phyloP scores from a whole-genome alignment of 2,329 filamentous ascomycete species.

The Tolypocladium sp. region DNA sequence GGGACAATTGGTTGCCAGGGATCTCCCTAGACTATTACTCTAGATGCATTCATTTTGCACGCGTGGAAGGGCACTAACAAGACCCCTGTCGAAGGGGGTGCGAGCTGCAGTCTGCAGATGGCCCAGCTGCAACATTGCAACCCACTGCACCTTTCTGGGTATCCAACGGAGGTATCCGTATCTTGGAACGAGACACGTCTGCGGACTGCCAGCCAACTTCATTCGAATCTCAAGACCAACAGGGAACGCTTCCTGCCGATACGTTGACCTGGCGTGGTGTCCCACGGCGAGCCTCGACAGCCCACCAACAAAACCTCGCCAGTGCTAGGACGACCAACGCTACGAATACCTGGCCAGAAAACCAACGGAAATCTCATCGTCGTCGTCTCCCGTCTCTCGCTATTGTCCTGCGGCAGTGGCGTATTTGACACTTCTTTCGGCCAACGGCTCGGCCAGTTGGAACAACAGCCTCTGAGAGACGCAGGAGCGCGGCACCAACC shows the following conservation, averaged over 20 bases:
- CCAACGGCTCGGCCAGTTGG: neutral
- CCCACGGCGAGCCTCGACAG: neutral
- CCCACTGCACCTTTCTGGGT: neutral
- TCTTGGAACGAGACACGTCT: neutral
- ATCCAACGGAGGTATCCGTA: neutral
- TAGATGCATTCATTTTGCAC: neutral
- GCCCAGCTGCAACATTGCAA: neutral
- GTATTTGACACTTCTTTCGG: neutral
- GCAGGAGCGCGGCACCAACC: neutral
- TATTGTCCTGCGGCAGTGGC: neutral
- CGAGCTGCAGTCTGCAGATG: neutral
- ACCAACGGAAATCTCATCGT: neutral
- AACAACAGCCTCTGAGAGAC: neutral
- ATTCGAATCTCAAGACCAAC: neutral
- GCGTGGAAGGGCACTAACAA: neutral
- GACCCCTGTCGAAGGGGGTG: neutral
- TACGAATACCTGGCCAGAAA: neutral
- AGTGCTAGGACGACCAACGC: neutral
- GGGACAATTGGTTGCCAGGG: constrained; percentile 1
- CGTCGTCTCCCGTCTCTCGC: neutral
- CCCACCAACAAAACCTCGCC: neutral
- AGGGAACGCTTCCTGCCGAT: neutral
- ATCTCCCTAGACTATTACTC: neutral
- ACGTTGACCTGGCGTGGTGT: neutral
- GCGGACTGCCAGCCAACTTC: neutral